Evolutionary conservation across 371 early-diverging fungal genomes (phyloP), one percentile per base, ranked within the genome.

Genomic region (Amoeboradix gromovi): DNA sequence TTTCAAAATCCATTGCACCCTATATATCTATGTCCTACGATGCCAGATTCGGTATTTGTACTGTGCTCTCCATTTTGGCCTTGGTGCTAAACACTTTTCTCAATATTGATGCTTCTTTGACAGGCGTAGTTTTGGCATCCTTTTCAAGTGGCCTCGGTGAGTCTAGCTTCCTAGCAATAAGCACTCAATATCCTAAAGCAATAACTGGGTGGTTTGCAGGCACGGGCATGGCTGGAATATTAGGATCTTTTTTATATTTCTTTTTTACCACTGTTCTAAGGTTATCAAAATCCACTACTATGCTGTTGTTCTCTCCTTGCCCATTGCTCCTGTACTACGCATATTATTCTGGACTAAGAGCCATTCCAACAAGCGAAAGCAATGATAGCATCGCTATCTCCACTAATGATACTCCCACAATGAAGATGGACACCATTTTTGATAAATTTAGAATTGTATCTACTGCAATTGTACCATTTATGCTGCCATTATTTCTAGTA

Each of bases 91-190:
- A 77, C 30, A 77, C 78, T 0, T 69, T 73, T 29, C 66, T 72
- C 0, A 66, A 70, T 0, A 71, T 79, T 2, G 29, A 67, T 0
- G 66, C 74, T 1, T 72, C 74, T 17, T 32, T 79, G 5, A 1
- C 72, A 27, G 80, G 80, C 0, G 74, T 80, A 1, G 73, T 78
- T 70, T 72, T 79, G 68, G 79, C 80, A 30, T 77, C 77, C 1
- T 66, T 75, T n/a, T 73, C 78, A 66, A 75, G 76, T 17, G 80
- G 80, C 28, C 69, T 80, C 16, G 80, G 80, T 29, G 80, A 80
- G 31, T 29, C 77, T 66, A 77, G 75, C 12, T 80, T 79, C 48
- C 70, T 80, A 31, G 75, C 76, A 73, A 71, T 80, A 48, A 80
- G 77, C 31, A 75, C 78, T 1, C 77, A 75, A 30, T 78, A 77